These are phyloP conservation scores for Tetrahymena thermophila DNA, from an alignment of 73 alveolate species.

Conservation along the genomic window DNA sequence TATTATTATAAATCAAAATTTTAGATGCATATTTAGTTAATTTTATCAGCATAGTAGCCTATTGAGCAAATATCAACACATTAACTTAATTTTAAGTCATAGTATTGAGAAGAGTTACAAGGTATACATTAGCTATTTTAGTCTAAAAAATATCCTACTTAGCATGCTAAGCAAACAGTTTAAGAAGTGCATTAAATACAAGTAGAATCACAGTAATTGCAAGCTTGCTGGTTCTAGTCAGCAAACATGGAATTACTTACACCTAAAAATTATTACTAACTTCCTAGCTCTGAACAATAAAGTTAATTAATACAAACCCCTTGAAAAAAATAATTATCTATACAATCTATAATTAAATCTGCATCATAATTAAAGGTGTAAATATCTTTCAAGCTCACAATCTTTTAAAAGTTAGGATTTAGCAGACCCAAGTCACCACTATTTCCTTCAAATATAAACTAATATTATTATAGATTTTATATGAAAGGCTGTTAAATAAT, in stretches of 20 bases:
- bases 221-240: neutral
- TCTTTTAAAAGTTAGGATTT: neutral
- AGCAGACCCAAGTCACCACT: neutral
- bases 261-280: neutral
- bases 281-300: neutral
- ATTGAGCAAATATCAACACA: neutral
- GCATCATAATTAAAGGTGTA: neutral
- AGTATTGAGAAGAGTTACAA: neutral
- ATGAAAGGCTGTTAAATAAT: neutral
- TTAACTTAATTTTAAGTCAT: neutral
- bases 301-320: neutral
- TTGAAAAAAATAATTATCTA: neutral
- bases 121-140: neutral
- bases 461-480: neutral
- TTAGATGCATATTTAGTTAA: neutral
- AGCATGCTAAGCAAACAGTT: neutral
- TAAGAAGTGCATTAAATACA: neutral
- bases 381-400: neutral
- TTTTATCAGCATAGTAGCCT: neutral
- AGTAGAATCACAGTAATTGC: neutral
- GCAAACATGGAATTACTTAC: neutral
- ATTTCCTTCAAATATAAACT: neutral
- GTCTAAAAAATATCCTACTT: neutral
- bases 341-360: neutral
- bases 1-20: neutral